Base-by-base conservation (phyloP, 768 basidiomycete genomes). In the Pisolithus marmoratus region DNA sequence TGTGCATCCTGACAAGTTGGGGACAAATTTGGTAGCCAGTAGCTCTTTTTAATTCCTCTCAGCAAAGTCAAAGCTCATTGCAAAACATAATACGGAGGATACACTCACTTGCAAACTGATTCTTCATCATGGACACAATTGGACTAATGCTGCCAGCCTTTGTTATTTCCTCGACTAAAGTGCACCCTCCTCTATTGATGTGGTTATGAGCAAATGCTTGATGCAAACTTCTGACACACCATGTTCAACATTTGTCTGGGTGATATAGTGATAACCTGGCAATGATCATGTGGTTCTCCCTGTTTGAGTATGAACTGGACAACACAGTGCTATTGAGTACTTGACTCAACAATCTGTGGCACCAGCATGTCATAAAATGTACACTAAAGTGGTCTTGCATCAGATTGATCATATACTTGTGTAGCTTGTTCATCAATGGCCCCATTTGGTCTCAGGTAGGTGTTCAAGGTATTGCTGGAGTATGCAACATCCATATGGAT, bases 321-420 rank as follows among this genome's bases (percentile, higher is more conserved):
- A 31, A 98, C 95, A 69, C 96, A 97, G 64, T 95, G 93, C 90
- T 92, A 63, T 3, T 46, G 7, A 34, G 14, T 36, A 19, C 19
- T 43, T 63, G 48, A 58, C 34, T 12, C 5, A 34, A 49, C 19
- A 17, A 24, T 8, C 2, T 37, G 42, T 12, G 41, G 6, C 45
- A 38, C 22, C n/a, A 40, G 8, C 36, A 34, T 46, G 5, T 5
- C 24, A 42, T n/a, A 37, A 48, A 20, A 71, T 83, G 49, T 67
- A 92, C 90, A 49, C 93, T 93, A 62, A 93, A 96, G 64, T 91
- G 87, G 70, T 97, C 90, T 63, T 87, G 83, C 79, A 94, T 93
- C 38, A 98, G 72, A 48, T 77, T 77, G 53, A 78, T 70, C 29
- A 85, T 80, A 60, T 82, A 81, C 24, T 77, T 75, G 61, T 89